Base-by-base conservation (phyloP, 2,329 filamentous ascomycete genomes). In the Zymoseptoria brevis region DNA sequence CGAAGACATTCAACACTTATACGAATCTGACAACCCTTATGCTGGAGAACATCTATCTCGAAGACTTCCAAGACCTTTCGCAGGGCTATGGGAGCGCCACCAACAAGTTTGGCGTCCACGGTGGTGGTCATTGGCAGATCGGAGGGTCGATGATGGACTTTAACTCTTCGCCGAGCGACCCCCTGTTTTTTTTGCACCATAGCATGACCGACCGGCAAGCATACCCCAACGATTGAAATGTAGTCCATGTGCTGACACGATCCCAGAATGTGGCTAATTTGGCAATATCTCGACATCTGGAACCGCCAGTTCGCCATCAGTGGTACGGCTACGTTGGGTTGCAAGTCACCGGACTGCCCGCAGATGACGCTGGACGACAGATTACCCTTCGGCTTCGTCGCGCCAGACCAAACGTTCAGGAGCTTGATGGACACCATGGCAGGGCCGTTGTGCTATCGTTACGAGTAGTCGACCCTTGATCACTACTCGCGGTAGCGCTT, bases 171-270 rank as follows among this genome's bases (percentile, higher is more conserved):
- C 78, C 79, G 1, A 74, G 71, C 6, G 79, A 81, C 54, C 78
- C 78, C 3, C 63, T 73, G 4, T 81, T 81, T 70, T 81, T 74
- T 68, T 69, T 79, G 30, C 79, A 81, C 62, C 79, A 81, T 60
- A 68, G 64, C 11, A 76, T 76, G 73, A 75, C 81, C 26, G 64
- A 66, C 60, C 58, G 58, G 61, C 60, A 56, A 63, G 56, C 22
- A 5, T 19, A 8, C 7, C 19, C 9, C 22, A 2, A 1, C 24
- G 19, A 26, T 41, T 24, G 35, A 35, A 59, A 11, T 70, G 69
- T 8, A 45, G 8, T 53, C 16, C 30, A 30, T 45, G 41, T 45
- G 19, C 57, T 63, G 49, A 61, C 16, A 75, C 75, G 72, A 73
- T 80, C 19, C 78, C 62, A 72, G 76, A 0, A 62, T 75, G 4